Evolutionary conservation across 2,329 filamentous ascomycete genomes (phyloP), one percentile per base, ranked within the genome.

Genomic region (Colletotrichum chrysophilum): DNA sequence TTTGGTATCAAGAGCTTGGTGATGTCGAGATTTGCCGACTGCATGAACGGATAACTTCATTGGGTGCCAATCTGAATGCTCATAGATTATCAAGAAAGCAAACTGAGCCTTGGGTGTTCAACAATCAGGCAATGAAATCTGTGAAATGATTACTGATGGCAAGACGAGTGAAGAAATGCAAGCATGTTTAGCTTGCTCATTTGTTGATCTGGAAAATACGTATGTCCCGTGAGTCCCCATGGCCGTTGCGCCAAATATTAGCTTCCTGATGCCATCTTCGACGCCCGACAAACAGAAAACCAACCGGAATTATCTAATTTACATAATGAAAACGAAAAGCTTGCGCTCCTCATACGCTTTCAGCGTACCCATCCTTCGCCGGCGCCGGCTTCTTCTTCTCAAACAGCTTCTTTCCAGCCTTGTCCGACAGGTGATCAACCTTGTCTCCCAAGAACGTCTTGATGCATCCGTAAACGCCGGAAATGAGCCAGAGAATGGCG

Each of bases 401-500:
- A 61, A 86, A 85, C n/a, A 86, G 52, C 80, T 86, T 87, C 64
- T 81, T 78, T 3, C 83, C 84, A 24, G 85, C 78, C 78, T 82
- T 85, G 26, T 84, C 83, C n/a, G 83, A 83, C 58, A 83, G 75
- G 21, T 81, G 79, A 13, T 88, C 86, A 6, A 81, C 81, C 79
- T 86, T 86, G 13, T 86, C 85, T 1, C 86, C 85, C 56, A 88
- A 66, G 74, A 83, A 86, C 1, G 83, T 85, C 82, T 86, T 86
- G 75, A 84, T 28, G 64, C 77, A 82, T 32, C 87, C 87, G 48
- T 88, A 89, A 7, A 79, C 79, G 7, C 83, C 86, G 0, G 86
- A 87, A 5, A 88, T 77, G 14, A 92, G 83, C 94, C 94, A 96
- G 58, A 96, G 83, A 26, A 93, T 72, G 82, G 93, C 87, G 78